A percentile compares a stretch with the other conserved stretches of the same genome.
Evolutionary conservation across 352 stramenopile genomes (phyloP).

Genomic region (Phytophthora fragariae): DNA sequence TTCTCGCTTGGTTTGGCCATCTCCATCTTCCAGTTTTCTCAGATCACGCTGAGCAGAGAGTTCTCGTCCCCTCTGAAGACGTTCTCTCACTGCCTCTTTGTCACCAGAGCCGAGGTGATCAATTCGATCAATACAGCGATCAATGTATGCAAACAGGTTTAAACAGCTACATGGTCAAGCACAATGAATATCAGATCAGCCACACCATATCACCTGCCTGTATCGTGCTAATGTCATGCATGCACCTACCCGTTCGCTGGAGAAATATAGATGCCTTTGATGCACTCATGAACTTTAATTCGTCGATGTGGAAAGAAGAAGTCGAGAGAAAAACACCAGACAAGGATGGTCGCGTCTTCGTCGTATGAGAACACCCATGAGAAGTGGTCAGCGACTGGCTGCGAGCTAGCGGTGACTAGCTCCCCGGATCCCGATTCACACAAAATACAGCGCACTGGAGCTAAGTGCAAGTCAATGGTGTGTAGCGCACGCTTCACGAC

Average conservation of each 20-base stretch:
- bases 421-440: slow-evolving; percentile 35
- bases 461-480: slow-evolving; percentile 58
- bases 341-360: slow-evolving; percentile 46
- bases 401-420: slow-evolving; percentile 14
- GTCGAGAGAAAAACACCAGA: slow-evolving; percentile 64
- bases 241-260: slow-evolving; percentile 27
- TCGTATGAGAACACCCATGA: slow-evolving; percentile 68
- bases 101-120: slow-evolving; percentile 39
- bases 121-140: slow-evolving; percentile 42
- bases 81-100: slow-evolving; percentile 34
- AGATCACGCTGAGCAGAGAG: slow-evolving; percentile 30
- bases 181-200: slow-evolving; percentile 13
- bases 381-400: slow-evolving; percentile 42
- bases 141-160: slow-evolving; percentile 42
- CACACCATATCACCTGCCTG: neutral
- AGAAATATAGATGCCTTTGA: slow-evolving; percentile 46
- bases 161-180: slow-evolving; percentile 23
- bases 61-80: slow-evolving; percentile 35
- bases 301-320: slow-evolving; percentile 66
- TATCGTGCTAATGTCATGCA: neutral
- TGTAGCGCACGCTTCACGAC: slow-evolving; percentile 57
- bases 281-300: slow-evolving; percentile 47
- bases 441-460: slow-evolving; percentile 47
- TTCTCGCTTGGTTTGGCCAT: neutral
- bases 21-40: slow-evolving; percentile 8